Evolutionary conservation across 2,329 filamentous ascomycete genomes (phyloP).

Genomic region (Botrytis byssoidea): DNA sequence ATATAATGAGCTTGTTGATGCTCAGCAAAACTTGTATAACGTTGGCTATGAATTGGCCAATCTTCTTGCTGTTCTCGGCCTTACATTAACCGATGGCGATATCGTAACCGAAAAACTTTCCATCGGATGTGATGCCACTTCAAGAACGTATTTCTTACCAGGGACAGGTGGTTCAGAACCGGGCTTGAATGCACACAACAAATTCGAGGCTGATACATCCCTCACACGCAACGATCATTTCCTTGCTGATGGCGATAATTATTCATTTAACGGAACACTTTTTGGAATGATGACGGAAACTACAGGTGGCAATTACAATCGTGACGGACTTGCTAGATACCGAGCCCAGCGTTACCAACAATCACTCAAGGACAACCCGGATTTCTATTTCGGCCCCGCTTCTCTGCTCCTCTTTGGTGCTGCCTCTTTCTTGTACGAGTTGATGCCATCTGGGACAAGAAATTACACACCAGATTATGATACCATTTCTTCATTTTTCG

Average conservation of each 20-base stretch:
- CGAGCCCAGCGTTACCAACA: slow-evolving; percentile 39
- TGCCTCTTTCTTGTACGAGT: slow-evolving; percentile 3
- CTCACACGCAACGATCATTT: slow-evolving; percentile 50
- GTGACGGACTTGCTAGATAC: slow-evolving; percentile 30
- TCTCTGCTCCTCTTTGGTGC: neutral
- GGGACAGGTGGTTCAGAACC: slow-evolving; percentile 29
- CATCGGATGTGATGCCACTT: slow-evolving; percentile 35
- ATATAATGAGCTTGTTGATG: slow-evolving; percentile 34
- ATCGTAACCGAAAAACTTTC: slow-evolving; percentile 31
- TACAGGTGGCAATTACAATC: slow-evolving; percentile 41
- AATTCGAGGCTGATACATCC: slow-evolving; percentile 52
- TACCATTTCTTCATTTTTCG: slow-evolving; percentile 8
- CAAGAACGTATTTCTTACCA: slow-evolving; percentile 34
- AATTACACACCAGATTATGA: neutral
- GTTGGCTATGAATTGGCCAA: slow-evolving; percentile 30
- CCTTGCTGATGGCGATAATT: slow-evolving; percentile 23
- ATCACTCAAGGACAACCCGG: slow-evolving; percentile 30
- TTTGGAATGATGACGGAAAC: slow-evolving; percentile 33
- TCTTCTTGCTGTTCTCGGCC: slow-evolving; percentile 8
- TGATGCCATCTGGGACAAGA: slow-evolving; percentile 9
- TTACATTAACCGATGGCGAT: slow-evolving; percentile 32
- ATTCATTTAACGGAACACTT: slow-evolving; percentile 38
- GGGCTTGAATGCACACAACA: slow-evolving; percentile 44
- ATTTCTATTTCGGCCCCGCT: slow-evolving; percentile 34
- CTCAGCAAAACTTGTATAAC: slow-evolving; percentile 34